Percentiles rank a stretch among this genome's conserved stretches.
Evolutionary conservation across 176 grass and related monocot species (phyloP).

Genomic region (Triticum turgidum): DNA sequence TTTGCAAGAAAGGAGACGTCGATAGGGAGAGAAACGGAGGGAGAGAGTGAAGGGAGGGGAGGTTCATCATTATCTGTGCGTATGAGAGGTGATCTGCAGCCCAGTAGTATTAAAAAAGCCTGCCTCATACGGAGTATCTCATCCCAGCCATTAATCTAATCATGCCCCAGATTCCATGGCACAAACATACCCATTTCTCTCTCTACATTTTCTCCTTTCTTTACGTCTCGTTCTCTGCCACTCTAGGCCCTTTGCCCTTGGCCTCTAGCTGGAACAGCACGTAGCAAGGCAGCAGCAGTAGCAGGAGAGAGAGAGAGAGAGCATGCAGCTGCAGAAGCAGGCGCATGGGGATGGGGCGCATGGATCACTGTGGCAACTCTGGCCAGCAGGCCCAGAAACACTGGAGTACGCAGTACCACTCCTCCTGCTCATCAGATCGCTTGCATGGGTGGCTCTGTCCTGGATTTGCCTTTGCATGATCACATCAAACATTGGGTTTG

Average conservation of each 20-base stretch:
- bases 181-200: not conserved
- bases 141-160: constrained; percentile 40
- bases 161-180: constrained; percentile 49
- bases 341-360: constrained; percentile 14
- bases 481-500: not conserved
- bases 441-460: not conserved
- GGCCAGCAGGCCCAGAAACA: constrained; percentile 11
- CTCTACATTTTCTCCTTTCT: not conserved
- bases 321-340: not conserved
- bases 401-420: not conserved
- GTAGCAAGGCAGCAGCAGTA: not conserved
- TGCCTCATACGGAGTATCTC: constrained; percentile 18
- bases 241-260: constrained; percentile 22
- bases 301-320: not conserved
- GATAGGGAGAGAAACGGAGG: not conserved
- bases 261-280: constrained; percentile 8
- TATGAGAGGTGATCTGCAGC: constrained; percentile 32
- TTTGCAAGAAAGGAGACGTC: constrained; percentile 29
- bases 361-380: constrained; percentile 26
- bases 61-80: not conserved
- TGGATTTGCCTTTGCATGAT: not conserved
- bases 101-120: constrained; percentile 26
- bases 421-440: not conserved
- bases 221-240: constrained; percentile 19
- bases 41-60: not conserved